Base-by-base conservation (phyloP, 2,329 filamentous ascomycete species). In the Coniella lustricola region DNA sequence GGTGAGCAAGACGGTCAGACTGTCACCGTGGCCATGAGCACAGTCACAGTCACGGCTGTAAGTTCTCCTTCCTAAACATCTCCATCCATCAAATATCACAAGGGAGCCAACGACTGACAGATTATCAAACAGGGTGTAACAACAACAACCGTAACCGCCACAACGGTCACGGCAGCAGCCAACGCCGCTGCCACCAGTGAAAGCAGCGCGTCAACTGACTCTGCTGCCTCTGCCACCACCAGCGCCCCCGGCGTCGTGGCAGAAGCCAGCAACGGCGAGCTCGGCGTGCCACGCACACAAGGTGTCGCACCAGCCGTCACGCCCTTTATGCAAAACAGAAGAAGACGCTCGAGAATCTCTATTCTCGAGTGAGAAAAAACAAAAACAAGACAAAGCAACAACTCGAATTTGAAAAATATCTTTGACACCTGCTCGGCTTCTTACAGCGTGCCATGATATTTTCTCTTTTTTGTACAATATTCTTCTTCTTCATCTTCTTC, bases 41-140 rank as follows among this genome's bases (percentile, higher is more conserved):
- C 51, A 21, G 51, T 53, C 7, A 50, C 48, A 9, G 48, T 53
- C 25, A 53, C 51, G 3, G 31, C 50, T 40, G 51, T 49, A 44
- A 44, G 41, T 32, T 16, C 21, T 35, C 18, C 22, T 32, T 12
- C 14, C 25, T n/a, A n/a, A n/a, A n/a, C n/a, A n/a, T n/a, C n/a
- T n/a, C n/a, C n/a, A n/a, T n/a, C n/a, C n/a, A n/a, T n/a, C n/a
- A n/a, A n/a, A n/a, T n/a, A n/a, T n/a, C n/a, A n/a, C n/a, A n/a
- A n/a, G n/a, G n/a, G n/a, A n/a, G n/a, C n/a, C n/a, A n/a, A n/a
- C n/a, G n/a, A n/a, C n/a, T n/a, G n/a, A n/a, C n/a, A n/a, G n/a
- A n/a, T n/a, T n/a, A n/a, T n/a, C n/a, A n/a, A n/a, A 13, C 22
- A 49, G 47, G 47, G 47, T 12, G 42, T 49, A 12, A 33, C 32